These are phyloP conservation scores for Penicillium sp. DNA, from an alignment of 2,329 filamentous ascomycete species.

Conservation along the genomic window DNA sequence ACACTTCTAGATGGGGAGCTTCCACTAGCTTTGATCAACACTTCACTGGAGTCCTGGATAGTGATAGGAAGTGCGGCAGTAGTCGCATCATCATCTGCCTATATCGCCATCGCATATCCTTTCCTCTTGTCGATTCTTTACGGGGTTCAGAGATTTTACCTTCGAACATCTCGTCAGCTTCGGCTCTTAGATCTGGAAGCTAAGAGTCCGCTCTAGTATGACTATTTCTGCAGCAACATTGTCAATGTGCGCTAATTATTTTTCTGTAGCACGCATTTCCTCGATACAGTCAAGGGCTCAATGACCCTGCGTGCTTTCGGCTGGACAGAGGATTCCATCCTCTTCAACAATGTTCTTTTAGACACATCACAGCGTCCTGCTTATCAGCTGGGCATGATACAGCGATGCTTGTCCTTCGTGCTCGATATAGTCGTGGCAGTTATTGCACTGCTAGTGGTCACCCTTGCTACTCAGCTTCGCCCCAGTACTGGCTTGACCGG, in stretches of 20 bases:
- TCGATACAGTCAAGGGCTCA: conserved; percentile 5
- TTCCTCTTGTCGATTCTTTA: conserved; percentile 48
- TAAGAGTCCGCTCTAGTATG: conserved; percentile 50
- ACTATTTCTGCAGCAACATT: not conserved
- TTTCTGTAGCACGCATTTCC: not conserved
- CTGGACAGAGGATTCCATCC: conserved; percentile 2
- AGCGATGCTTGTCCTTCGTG: conserved; percentile 9
- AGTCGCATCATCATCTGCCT: not conserved
- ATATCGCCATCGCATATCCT: not conserved
- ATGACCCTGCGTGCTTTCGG: not conserved
- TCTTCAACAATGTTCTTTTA: conserved; percentile 5
- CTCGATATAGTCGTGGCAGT: not conserved
- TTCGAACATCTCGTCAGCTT: conserved; percentile 58
- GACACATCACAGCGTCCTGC: conserved; percentile 6
- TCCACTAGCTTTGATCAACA: conserved; percentile 5
- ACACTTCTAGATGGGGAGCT: conserved; percentile 18
- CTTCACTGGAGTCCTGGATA: not conserved
- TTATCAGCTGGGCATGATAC: conserved; percentile 8
- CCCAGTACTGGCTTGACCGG: not conserved
- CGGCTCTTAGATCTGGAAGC: conserved; percentile 58
- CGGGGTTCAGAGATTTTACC: conserved; percentile 54
- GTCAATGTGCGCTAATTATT: not conserved
- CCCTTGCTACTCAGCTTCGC: not conserved
- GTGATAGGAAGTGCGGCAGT: not conserved
- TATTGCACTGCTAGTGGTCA: not conserved